Evolutionary conservation across 192 early-diverging fungal genomes (phyloP), one percentile per base, ranked within the genome.

Genomic region (Phlyctochytrium bullatum): DNA sequence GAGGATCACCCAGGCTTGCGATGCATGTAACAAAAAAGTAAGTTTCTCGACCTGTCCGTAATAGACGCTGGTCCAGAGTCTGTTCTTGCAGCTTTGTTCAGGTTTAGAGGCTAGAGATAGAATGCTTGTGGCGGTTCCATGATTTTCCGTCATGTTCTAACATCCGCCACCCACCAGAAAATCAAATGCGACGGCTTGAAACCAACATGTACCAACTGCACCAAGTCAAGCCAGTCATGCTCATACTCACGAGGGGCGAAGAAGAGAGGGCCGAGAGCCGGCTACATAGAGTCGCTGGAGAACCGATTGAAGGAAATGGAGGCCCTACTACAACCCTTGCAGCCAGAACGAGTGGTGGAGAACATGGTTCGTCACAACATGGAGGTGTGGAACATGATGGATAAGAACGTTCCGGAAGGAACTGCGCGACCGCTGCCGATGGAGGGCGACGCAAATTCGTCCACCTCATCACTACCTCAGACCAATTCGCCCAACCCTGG

Each of bases 211-310:
- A 80, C 78, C 3, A 93, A 91, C 65, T 97, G 94, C 72, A 60
- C 78, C 34, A 86, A 89, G 73, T 80, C 88, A 36, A 81, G 80
- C 50, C 66, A 60, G 50, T 74, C 78, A 28, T 97, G 94, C 72
- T 81, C 91, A 4, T 97, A 93, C 74, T 82, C 90, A 52, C 91
- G 92, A 4, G 87, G 84, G 61, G 90, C 88, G 69, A 92, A 93
- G 74, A 95, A 95, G 75, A 83, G 93, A 35, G 93, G 94, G 0
- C 94, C 93, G 30, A 87, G 93, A 16, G 88, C 85, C 34, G 89
- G 91, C 1, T 89, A 91, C 61, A 89, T 93, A 33, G 90, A 89
- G 65, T 79, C 86, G 2, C 71, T 93, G 6, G 91, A 93, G 66
- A 86, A 87, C 36, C 82, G 88, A 32, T 66, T 93, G 24, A 86